Percentiles rank a stretch among this genome's conserved stretches.
phyloP scores from a whole-genome alignment of 345 rosid genomes.

The Psidium friedrichsthalianum region DNA sequence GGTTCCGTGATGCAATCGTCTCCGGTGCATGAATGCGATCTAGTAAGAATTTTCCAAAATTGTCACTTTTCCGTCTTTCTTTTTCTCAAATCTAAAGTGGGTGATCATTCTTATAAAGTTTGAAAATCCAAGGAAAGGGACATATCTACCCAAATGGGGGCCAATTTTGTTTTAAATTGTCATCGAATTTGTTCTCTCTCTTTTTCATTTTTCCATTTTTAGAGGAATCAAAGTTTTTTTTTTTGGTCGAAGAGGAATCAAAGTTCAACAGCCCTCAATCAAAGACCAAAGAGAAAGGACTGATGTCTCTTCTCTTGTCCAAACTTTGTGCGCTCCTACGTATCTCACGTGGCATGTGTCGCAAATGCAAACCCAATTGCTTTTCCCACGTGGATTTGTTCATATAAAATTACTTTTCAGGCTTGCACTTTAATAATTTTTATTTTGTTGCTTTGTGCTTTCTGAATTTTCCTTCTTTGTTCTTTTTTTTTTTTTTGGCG shows the following conservation, averaged over 20 bases:
- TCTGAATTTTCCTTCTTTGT: neutral
- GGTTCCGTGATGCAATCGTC: neutral
- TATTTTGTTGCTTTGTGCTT: neutral
- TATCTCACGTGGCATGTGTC: neutral
- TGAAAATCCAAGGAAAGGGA: neutral
- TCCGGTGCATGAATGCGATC: neutral
- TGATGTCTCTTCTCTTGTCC: neutral
- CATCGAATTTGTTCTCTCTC: neutral
- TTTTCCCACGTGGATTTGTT: constrained; percentile 1
- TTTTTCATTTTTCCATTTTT: neutral
- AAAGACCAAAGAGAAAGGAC: neutral
- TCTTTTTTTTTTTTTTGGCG: neutral
- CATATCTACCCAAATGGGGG: neutral
- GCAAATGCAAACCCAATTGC: neutral
- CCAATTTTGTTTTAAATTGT: neutral
- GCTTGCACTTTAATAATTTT: neutral
- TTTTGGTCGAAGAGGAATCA: neutral
- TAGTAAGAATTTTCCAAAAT: neutral
- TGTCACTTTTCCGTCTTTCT: neutral
- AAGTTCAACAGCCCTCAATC: neutral
- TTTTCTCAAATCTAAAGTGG: neutral
- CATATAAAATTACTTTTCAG: neutral
- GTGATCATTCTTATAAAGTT: neutral
- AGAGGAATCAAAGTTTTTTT: neutral
- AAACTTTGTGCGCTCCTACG: neutral